Base-by-base conservation (phyloP, 225 moss, liverwort and hornwort genomes). In the Takakia lepidozioides region DNA sequence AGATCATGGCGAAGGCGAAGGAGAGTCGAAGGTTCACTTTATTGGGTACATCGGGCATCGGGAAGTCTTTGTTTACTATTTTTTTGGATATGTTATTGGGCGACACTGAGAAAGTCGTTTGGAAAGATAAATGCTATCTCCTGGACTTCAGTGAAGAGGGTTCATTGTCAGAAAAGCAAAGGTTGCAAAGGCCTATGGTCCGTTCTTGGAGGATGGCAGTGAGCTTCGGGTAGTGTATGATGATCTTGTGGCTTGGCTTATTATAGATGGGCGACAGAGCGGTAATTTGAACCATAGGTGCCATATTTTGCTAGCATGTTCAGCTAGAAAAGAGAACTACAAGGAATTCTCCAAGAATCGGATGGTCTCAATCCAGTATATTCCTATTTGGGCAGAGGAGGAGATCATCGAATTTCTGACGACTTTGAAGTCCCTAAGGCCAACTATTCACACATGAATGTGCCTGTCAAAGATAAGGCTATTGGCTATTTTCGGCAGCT, bases 121-220 rank as follows among this genome's bases (percentile, higher is more conserved):
- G 45, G 45, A 46, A 46, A 23, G 35, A 18, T 52, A 34, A 8
- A 34, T 52, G 32, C 37, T 52, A 52, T 38, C 52, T 52, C 21
- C 52, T 52, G 32, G 52, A 52, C 52, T 52, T 52, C 52, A 52
- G 52, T 21, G 34, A 52, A 37, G 49, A 50, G 49, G 49, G 41
- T 42, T 42, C n/a, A 42, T 42, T 42, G 41, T 16, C 41, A 42
- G 41, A 42, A 42, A 42, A 7, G 46, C 5, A 22, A 46, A 46
- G 45, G 45, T 38, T 52, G 34, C 52, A 52, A 52, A 18, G 16
- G 52, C 37, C 52, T 38, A 34, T 18, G 52, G 52, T 52, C 52
- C 52, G 35, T 34, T 52, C 10, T 21, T 21, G 16, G 52, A 21
- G 34, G 15, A 34, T 34, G 20, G 8, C 34, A 10, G 5, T 21